Conservation (phyloP, 345 rosid genomes). For the Acer campestre region DNA sequence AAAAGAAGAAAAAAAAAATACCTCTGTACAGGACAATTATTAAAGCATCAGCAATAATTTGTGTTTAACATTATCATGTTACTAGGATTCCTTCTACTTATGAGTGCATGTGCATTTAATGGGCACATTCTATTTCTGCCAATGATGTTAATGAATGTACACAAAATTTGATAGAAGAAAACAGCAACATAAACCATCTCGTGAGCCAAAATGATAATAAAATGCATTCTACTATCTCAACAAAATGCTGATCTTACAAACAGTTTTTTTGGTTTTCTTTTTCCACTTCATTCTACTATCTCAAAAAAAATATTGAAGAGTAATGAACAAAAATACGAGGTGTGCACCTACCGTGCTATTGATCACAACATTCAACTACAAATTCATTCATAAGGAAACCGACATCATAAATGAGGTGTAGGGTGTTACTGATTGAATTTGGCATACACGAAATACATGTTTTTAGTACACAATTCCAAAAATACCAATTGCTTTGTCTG, state of each 20-base stretch:
- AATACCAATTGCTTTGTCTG: too few relatives aligned
- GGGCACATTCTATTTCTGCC: too few relatives aligned
- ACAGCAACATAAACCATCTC: neutral
- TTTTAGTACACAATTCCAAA: neutral
- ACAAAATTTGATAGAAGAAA: neutral
- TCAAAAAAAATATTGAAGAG: neutral
- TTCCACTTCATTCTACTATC: neutral
- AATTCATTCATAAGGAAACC: slow-evolving; percentile 4
- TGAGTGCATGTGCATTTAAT: too few relatives aligned
- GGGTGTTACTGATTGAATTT: neutral
- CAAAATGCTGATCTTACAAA: too few relatives aligned
- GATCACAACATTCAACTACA: neutral
- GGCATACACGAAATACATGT: neutral
- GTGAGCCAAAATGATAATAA: neutral
- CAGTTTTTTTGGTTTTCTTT: too few relatives aligned
- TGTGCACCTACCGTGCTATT: neutral
- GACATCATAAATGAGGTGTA: neutral
- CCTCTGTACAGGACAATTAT: too few relatives aligned
- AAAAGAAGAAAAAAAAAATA: too few relatives aligned
- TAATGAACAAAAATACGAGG: neutral
- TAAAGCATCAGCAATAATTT: too few relatives aligned
- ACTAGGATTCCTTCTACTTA: too few relatives aligned
- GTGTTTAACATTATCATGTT: too few relatives aligned
- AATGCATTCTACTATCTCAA: neutral
- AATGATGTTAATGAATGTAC: neutral